Evolutionary conservation across 768 basidiomycete genomes (phyloP).

Genomic region (Trametes cubensis): DNA sequence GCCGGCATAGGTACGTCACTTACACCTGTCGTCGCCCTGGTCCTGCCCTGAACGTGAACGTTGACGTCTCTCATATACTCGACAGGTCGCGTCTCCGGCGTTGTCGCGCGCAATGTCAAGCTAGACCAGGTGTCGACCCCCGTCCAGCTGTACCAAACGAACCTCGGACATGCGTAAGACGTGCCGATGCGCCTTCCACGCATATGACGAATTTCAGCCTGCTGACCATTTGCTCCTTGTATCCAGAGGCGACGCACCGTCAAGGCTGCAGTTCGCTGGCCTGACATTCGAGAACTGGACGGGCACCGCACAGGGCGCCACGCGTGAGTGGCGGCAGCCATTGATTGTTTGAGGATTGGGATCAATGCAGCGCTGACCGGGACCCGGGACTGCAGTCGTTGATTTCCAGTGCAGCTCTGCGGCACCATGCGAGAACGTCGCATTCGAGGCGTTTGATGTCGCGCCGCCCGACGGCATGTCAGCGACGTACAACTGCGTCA

Average conservation of each 20-base stretch:
- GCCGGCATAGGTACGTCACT: constrained; percentile 46
- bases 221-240: no score
- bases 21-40: not conserved
- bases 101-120: constrained; percentile 45
- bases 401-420: constrained; percentile 54
- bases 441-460: constrained; percentile 43
- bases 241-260: constrained; percentile 57
- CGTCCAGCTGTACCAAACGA: constrained; percentile 55
- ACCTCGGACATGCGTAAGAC: constrained; percentile 47
- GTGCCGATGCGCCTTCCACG: no score
- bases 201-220: no score
- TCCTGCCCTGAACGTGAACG: not conserved
- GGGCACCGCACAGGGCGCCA: constrained; percentile 42
- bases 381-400: constrained; percentile 39
- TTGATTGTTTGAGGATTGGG: no score
- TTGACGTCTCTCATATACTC: no score
- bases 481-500: constrained; percentile 48
- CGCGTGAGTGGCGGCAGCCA: constrained; percentile 18
- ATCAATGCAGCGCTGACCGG: no score
- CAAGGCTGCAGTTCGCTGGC: constrained; percentile 49
- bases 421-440: constrained; percentile 47
- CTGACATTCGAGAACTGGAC: constrained; percentile 50
- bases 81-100: constrained; percentile 48
- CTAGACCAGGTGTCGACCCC: constrained; percentile 51
- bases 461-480: constrained; percentile 39